These are phyloP conservation scores for Candida berthetii DNA, from an alignment of 805 yeast species.

Conservation along the genomic window DNA sequence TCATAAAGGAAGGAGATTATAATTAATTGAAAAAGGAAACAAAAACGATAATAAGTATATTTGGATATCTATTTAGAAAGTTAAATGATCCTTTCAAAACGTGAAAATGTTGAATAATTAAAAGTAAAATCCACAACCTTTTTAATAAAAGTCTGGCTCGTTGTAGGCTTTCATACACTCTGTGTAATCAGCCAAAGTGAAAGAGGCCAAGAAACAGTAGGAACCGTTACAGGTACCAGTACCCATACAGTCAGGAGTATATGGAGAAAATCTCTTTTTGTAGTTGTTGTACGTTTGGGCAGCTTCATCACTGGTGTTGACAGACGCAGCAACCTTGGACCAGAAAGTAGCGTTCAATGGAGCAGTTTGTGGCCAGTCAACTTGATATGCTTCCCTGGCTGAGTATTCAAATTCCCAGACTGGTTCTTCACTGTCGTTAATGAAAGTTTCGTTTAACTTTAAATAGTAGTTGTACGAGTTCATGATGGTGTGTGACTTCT, in stretches of 20 bases:
- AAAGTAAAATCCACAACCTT: background rate
- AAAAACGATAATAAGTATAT: too few species aligned
- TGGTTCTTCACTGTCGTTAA: slow-evolving; percentile 49
- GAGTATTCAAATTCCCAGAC: slow-evolving; percentile 60
- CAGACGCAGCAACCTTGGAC: slow-evolving; percentile 45
- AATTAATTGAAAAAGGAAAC: too few species aligned
- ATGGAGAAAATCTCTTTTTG: slow-evolving; percentile 51
- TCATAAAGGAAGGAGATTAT: too few species aligned
- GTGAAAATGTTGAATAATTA: too few species aligned
- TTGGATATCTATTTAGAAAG: too few species aligned
- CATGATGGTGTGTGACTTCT: slow-evolving; percentile 51
- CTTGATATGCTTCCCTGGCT: slow-evolving; percentile 51
- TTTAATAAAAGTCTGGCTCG: background rate
- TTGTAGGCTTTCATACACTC: slow-evolving; percentile 11
- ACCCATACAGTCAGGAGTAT: slow-evolving; percentile 39
- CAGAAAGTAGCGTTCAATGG: slow-evolving; percentile 68
- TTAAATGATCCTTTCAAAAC: too few species aligned
- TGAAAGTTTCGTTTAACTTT: slow-evolving; percentile 51
- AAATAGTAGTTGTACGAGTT: slow-evolving; percentile 55
- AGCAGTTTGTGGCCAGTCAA: slow-evolving; percentile 49
- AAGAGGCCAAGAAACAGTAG: slow-evolving; percentile 35
- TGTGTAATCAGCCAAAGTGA: slow-evolving; percentile 26
- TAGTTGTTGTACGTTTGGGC: slow-evolving; percentile 44
- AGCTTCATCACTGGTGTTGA: slow-evolving; percentile 34
- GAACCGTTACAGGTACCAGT: slow-evolving; percentile 26